Evolutionary conservation across 768 basidiomycete genomes (phyloP).

Genomic region (Plicaturopsis crispa): DNA sequence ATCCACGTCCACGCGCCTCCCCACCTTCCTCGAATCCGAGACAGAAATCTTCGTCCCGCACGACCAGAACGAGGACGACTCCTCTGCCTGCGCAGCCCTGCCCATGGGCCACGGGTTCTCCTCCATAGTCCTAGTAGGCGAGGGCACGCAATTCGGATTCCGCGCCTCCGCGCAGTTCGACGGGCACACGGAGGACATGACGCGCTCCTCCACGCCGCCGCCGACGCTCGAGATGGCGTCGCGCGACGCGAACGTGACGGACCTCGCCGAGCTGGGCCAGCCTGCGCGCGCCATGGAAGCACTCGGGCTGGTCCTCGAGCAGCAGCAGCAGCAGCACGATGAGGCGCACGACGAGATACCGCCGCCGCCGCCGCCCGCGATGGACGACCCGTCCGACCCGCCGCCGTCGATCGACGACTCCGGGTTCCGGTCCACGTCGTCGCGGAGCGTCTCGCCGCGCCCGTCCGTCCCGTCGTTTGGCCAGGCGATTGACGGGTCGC

Average conservation of each 20-base stretch:
- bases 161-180: slow-evolving; percentile 67
- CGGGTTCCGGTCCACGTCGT: slow-evolving; percentile 42
- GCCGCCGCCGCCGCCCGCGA: slow-evolving; percentile 73
- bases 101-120: slow-evolving; percentile 19
- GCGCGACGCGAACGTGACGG: slow-evolving; percentile 64
- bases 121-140: slow-evolving; percentile 53
- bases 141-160: slow-evolving; percentile 78
- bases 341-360: slow-evolving; percentile 31
- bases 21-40: slow-evolving; percentile 79
- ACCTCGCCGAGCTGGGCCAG: slow-evolving; percentile 50
- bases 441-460: slow-evolving; percentile 10
- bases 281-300: slow-evolving; percentile 48
- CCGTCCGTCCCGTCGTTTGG: slow-evolving; percentile 11
- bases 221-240: slow-evolving; percentile 70
- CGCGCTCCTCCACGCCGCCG: slow-evolving; percentile 60
- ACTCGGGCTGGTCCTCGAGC: slow-evolving; percentile 51
- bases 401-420: slow-evolving; percentile 88
- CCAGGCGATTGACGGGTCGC: too few relatives aligned
- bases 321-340: slow-evolving; percentile 31
- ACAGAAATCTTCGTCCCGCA: slow-evolving; percentile 64
- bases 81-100: too few relatives aligned
- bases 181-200: slow-evolving; percentile 66
- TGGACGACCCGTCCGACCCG: slow-evolving; percentile 85
- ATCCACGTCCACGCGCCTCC: slow-evolving; percentile 53
- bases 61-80: slow-evolving; percentile 30